Conservation (phyloP, 1,284 basidiomycete genomes). For the Ustilago cynodontis region DNA sequence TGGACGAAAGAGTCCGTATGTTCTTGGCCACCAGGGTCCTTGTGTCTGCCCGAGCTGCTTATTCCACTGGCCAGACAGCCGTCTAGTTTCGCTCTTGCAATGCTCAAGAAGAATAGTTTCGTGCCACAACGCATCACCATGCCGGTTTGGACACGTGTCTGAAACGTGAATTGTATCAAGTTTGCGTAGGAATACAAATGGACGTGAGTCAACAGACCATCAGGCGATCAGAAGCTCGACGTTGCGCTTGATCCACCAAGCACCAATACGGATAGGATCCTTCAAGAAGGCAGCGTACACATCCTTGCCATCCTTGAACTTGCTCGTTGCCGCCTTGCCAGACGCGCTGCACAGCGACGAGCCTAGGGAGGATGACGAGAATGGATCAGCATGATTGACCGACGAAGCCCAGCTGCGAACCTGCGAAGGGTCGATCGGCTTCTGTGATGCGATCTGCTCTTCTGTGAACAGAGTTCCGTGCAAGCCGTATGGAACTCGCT, state of each 20-base stretch:
- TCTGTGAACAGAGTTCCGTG: conserved; percentile 69
- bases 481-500: conserved; percentile 71
- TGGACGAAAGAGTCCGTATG: conserved; percentile 16
- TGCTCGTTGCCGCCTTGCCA: conserved; percentile 26
- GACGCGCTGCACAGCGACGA: conserved; percentile 21
- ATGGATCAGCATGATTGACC: conserved; percentile 42
- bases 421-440: conserved; percentile 31
- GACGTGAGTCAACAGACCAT: background rate
- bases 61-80: conserved; percentile 3
- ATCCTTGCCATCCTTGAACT: conserved; percentile 20
- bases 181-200: background rate
- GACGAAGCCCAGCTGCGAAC: conserved; percentile 48
- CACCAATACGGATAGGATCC: conserved; percentile 38
- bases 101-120: background rate
- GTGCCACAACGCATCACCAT: background rate
- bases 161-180: conserved; percentile 1
- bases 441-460: conserved; percentile 63
- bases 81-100: background rate
- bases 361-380: conserved; percentile 17
- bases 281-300: conserved; percentile 41
- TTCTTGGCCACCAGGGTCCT: conserved; percentile 17
- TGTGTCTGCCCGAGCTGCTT: background rate
- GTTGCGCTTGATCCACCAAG: conserved; percentile 53
- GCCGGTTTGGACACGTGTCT: background rate
- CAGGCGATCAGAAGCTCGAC: conserved; percentile 46